These are phyloP conservation scores for Tripidium arundinaceum DNA, from an alignment of 202 grass and related monocot genomes.

Conservation along the genomic window DNA sequence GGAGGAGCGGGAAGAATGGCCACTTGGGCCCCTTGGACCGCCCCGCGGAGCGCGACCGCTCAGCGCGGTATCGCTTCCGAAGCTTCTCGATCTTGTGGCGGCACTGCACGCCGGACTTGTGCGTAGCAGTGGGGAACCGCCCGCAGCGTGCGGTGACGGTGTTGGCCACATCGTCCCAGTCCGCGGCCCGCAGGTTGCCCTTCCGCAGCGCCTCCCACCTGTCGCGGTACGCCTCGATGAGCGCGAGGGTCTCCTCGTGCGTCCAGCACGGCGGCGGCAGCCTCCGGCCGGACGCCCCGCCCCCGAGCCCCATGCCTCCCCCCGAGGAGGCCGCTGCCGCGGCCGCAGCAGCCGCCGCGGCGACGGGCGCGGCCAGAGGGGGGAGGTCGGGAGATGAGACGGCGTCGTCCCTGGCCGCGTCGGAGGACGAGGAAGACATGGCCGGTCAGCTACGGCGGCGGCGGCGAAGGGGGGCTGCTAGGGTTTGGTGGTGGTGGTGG, in stretches of 20 bases:
- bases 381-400: constrained; percentile 43
- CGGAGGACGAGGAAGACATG: constrained; percentile 35
- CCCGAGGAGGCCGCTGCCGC: constrained; percentile 47
- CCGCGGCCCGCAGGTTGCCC: constrained; percentile 80
- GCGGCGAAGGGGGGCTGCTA: constrained; percentile 36
- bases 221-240: constrained; percentile 89
- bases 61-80: constrained; percentile 85
- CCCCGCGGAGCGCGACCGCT: constrained; percentile 44
- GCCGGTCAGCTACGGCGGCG: not conserved
- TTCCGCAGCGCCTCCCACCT: constrained; percentile 75
- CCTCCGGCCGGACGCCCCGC: constrained; percentile 24
- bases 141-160: constrained; percentile 68
- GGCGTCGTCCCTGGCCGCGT: constrained; percentile 12
- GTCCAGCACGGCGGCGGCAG: constrained; percentile 81
- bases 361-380: constrained; percentile 34
- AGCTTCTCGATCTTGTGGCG: constrained; percentile 99
- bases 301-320: constrained; percentile 11
- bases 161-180: constrained; percentile 90
- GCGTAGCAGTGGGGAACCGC: constrained; percentile 46
- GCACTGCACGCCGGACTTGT: constrained; percentile 91
- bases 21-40: constrained; percentile 57
- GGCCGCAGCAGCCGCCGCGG: constrained; percentile 22
- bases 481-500: constrained; percentile 38
- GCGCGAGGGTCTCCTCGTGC: constrained; percentile 90
- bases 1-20: constrained; percentile 81